Conservation (phyloP, 73 alveolate genomes). For the Tetrahymena malaccensis region DNA sequence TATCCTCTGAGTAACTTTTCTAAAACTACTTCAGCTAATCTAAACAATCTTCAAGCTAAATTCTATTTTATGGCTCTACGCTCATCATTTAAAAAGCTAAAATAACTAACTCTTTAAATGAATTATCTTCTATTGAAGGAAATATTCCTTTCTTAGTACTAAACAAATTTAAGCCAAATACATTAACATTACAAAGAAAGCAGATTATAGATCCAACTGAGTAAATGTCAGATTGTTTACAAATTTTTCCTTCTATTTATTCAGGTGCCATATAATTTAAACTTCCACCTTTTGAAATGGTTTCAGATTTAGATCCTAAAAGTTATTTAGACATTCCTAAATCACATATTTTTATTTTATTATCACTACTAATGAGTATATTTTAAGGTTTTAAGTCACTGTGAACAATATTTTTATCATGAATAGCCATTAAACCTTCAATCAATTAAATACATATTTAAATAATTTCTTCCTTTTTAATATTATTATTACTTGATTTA, state of each 20-base stretch:
- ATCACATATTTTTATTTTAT: background rate
- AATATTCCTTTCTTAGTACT: background rate
- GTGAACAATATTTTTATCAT: no score
- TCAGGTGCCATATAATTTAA: background rate
- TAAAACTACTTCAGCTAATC: background rate
- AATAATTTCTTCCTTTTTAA: background rate
- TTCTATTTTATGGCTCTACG: background rate
- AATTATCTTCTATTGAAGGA: background rate
- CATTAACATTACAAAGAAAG: background rate
- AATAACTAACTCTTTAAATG: background rate
- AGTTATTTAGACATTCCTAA: background rate
- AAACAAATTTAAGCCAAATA: background rate
- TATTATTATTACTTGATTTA: no score
- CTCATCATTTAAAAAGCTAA: background rate
- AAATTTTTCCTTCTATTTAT: background rate
- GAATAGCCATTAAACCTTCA: background rate
- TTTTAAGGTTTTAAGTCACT: background rate
- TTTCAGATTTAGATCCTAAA: background rate
- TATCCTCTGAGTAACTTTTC: background rate
- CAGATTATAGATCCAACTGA: background rate
- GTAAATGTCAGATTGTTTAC: background rate
- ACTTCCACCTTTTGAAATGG: background rate
- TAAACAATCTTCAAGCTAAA: background rate
- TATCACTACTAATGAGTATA: no score
- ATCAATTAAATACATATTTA: background rate